Evolutionary conservation across 2,329 filamentous ascomycete genomes (phyloP).

Genomic region (Fusarium protoensiforme): DNA sequence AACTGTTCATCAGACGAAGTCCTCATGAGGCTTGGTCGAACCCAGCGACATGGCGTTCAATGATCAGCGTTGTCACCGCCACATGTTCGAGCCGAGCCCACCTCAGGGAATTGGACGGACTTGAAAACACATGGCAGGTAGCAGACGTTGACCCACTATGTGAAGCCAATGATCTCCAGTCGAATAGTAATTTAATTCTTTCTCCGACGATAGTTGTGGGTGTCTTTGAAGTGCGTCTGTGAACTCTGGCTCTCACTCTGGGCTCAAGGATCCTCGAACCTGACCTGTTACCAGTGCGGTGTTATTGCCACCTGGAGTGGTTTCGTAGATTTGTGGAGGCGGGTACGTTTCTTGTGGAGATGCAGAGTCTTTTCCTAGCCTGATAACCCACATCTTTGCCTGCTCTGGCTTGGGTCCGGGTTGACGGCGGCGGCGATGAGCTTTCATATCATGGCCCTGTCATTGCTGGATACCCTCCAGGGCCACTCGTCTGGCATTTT

Average conservation of each 20-base stretch:
- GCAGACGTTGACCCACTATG: conserved; percentile 10
- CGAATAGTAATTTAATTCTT: neutral
- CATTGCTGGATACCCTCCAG: neutral
- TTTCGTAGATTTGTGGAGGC: neutral
- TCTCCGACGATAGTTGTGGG: neutral
- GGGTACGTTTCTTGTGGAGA: neutral
- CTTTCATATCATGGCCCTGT: neutral
- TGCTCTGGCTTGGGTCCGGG: neutral
- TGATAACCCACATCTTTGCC: neutral
- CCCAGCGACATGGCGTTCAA: neutral
- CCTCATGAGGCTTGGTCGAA: neutral
- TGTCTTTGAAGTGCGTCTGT: neutral
- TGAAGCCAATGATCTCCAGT: neutral
- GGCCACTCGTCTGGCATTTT: neutral
- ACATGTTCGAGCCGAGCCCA: conserved; percentile 8
- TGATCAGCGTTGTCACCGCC: neutral
- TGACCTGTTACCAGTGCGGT: neutral
- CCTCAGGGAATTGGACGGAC: conserved; percentile 20
- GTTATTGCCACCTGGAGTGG: neutral
- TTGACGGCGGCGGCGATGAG: neutral
- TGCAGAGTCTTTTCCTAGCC: neutral
- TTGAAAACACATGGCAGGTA: conserved; percentile 20
- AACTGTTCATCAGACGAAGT: neutral
- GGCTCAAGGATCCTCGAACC: neutral
- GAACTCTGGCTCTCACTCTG: neutral